Conservation (phyloP, 164 flowering plant genomes). For the Nymphaea colorata region DNA sequence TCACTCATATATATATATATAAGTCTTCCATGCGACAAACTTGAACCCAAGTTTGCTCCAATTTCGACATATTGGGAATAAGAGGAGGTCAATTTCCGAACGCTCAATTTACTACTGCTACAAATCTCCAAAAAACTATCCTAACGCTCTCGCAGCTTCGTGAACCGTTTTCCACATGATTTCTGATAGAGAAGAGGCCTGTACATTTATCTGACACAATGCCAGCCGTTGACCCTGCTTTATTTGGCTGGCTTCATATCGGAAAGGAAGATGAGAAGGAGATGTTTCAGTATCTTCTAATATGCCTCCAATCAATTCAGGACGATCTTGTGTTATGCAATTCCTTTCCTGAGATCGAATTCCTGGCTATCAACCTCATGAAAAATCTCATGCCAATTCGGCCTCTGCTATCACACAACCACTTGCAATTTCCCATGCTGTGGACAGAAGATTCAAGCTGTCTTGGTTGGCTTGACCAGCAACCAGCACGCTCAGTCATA, state of each 20-base stretch:
- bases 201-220: not conserved
- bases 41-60: too few relatives aligned
- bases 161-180: not conserved
- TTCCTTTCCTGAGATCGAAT: conserved; percentile 17
- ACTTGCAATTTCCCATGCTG: conserved; percentile 1
- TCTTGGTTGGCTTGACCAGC: conserved; percentile 22
- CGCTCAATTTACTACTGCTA: too few relatives aligned
- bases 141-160: too few relatives aligned
- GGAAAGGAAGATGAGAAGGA: not conserved
- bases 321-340: conserved; percentile 15
- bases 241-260: not conserved
- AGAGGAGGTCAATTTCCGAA: too few relatives aligned
- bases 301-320: not conserved
- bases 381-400: conserved; percentile 16
- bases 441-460: conserved; percentile 21
- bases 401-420: conserved; percentile 11
- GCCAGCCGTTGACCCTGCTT: not conserved
- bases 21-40: too few relatives aligned
- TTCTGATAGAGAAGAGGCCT: not conserved
- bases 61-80: too few relatives aligned
- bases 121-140: too few relatives aligned
- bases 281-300: not conserved
- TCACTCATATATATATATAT: too few relatives aligned
- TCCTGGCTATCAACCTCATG: conserved; percentile 3
- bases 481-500: conserved; percentile 16